Evolutionary conservation across 1,284 basidiomycete genomes (phyloP).

Genomic region (Somion occarium): DNA sequence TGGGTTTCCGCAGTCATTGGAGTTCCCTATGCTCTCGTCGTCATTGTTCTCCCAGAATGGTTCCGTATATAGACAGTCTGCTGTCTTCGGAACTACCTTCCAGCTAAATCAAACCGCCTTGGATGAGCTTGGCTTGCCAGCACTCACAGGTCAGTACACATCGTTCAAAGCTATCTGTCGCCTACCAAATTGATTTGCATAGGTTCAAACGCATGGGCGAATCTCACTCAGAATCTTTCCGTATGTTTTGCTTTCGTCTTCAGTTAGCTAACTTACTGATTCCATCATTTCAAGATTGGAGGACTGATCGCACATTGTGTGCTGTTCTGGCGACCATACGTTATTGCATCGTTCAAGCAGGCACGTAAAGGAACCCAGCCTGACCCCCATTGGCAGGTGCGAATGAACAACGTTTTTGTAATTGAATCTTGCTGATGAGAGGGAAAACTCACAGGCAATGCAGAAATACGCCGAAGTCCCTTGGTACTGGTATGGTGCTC

Average conservation of each 20-base stretch:
- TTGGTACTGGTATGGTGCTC: slow-evolving; percentile 48
- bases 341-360: slow-evolving; percentile 45
- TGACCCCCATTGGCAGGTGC: slow-evolving; percentile 56
- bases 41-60: slow-evolving; percentile 57
- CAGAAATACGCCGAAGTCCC: slow-evolving; percentile 49
- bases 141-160: slow-evolving; percentile 19
- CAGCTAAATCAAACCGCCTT: slow-evolving; percentile 52
- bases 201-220: slow-evolving; percentile 55
- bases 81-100: slow-evolving; percentile 48
- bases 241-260: slow-evolving; percentile 27
- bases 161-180: neutral
- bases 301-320: slow-evolving; percentile 56
- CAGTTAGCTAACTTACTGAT: slow-evolving; percentile 4
- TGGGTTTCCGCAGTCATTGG: slow-evolving; percentile 41
- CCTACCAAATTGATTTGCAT: slow-evolving; percentile 26
- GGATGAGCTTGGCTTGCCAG: slow-evolving; percentile 47
- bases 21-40: slow-evolving; percentile 60
- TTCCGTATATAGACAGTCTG: slow-evolving; percentile 48
- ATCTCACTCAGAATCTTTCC: slow-evolving; percentile 46
- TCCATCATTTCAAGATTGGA: slow-evolving; percentile 41
- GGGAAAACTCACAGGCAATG: slow-evolving; percentile 33
- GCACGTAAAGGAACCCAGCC: slow-evolving; percentile 40
- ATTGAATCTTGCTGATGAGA: neutral
- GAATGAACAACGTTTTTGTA: neutral
- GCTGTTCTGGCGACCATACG: slow-evolving; percentile 56